Base-by-base conservation (phyloP, 441 rosid species). In the Biscutella laevigata region DNA sequence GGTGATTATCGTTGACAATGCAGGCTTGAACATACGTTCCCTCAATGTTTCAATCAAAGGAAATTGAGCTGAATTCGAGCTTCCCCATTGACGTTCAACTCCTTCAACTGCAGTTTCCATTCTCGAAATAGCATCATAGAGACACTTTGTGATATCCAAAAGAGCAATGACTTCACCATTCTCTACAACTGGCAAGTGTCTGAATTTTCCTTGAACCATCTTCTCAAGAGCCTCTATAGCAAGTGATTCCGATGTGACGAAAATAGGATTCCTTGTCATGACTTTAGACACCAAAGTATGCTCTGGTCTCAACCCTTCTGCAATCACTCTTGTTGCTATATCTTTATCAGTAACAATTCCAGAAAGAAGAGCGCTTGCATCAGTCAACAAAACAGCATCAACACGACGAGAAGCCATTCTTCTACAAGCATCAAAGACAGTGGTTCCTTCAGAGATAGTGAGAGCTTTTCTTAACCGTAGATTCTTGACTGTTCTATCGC, bases 61-160 rank as follows among this genome's bases (percentile, higher is more conserved):
- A n/a, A n/a, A n/a, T n/a, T n/a, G n/a, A n/a, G n/a, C 78, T 20
- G 94, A 59, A 45, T 68, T 73, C 25, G 78, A 77, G 64, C 54
- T 78, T 69, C 91, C 96, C 83, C 81, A 78, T 29, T 91, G 95
- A 39, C 81, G 84, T 64, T 86, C 95, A 29, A 86, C 96, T 47
- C 96, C 98, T 73, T 91, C 98, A 20, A 88, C 98, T 24, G 94
- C 95, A 65, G 96, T 91, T 66, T 91, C 98, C 98, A 88, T 77
- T 63, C 86, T 75, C 10, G 98, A 77, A 35, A 91, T 91, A 25
- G 96, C 98, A 75, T 91, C 96, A 61, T 88, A 91, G 4, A 91
- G 75, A 62, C 98, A 91, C 73, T 77, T 91, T 2, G 96, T 83
- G 36, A 91, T 88, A 71, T 91, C 98, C 65, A 91, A 71, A 64